Base-by-base conservation (phyloP, 257 asterid species). In the Forsythia suspensa region DNA sequence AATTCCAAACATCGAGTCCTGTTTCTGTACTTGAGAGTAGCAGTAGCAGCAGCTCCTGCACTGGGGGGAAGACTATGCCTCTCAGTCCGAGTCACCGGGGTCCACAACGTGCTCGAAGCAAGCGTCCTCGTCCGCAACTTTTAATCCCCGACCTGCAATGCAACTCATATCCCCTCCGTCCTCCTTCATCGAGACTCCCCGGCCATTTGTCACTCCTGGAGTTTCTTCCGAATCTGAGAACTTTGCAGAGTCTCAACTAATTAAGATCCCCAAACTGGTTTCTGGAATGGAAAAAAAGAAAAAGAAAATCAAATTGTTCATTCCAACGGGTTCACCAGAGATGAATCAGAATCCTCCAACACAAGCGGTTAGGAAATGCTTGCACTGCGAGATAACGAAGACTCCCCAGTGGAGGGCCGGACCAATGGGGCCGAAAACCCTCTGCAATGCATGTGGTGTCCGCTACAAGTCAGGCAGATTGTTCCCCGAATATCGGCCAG, bases 41-140 rank as follows among this genome's bases (percentile, higher is more conserved):
- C 89, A 93, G 87, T 84, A 93, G 90, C 80, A 90, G 87, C 83
- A 85, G 89, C 59, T 87, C 87, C 10, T 77, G 80, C 80, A 86
- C 91, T 4, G 82, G 79, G 0, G 90, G 80, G 0, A 92, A 88
- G 83, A 81, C 86, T 29, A 15, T 87, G 70, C 94, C 91, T 6
- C 89, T 89, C 29, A 79, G 89, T 80, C 87, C 92, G 3, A 77
- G 71, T 46, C 91, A 84, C 5, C 92, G 88, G 1, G 96, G 95
- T 20, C 77, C 95, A 2, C 99, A 95, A 59, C 94, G 96, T n/a
- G 99, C 99, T 2, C 92, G 99, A 8, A 93, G 92, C 86, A 95
- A 95, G 76, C 98, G 99, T 10, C 95, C 98, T 5, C 94, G 96
- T 4, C 97, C 97, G 0, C 93, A 5, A 79, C 92, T 0, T 94